A percentile compares a stretch with the other conserved stretches of the same genome.
Evolutionary conservation across 305 asterid species (phyloP).

Genomic region (Fraxinus velutina): DNA sequence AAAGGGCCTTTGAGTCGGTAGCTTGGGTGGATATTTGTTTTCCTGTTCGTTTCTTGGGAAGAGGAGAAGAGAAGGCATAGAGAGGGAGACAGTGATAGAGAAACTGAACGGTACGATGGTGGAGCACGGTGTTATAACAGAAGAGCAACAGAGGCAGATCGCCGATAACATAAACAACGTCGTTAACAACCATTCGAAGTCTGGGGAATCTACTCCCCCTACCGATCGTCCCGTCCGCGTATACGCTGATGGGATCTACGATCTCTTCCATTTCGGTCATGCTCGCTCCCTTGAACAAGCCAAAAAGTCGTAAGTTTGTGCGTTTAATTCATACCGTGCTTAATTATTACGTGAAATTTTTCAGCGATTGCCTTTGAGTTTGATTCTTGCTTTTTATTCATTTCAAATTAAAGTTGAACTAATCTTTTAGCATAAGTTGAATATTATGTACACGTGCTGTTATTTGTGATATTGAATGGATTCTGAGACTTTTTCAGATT

Average conservation of each 20-base stretch:
- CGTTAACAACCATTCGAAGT: slow-evolving; percentile 19
- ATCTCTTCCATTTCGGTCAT: slow-evolving; percentile 92
- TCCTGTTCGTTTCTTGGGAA: neutral
- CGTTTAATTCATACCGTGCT: neutral
- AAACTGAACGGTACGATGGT: slow-evolving; percentile 38
- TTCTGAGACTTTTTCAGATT: too few species aligned
- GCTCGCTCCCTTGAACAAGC: slow-evolving; percentile 97
- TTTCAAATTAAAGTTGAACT: neutral
- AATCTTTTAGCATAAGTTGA: neutral
- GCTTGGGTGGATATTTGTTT: neutral
- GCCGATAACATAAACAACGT: slow-evolving; percentile 30
- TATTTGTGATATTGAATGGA: slow-evolving; percentile 2
- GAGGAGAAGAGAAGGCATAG: neutral
- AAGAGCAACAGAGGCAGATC: slow-evolving; percentile 33
- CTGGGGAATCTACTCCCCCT: slow-evolving; percentile 26
- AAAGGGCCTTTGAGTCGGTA: too few species aligned
- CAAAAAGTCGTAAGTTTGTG: slow-evolving; percentile 51
- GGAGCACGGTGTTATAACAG: slow-evolving; percentile 30
- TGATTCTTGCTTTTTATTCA: neutral
- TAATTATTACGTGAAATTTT: neutral
- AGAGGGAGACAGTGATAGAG: neutral
- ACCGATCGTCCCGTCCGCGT: slow-evolving; percentile 75
- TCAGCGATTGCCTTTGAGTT: neutral
- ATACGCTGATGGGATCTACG: slow-evolving; percentile 93
- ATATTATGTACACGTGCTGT: neutral